These are phyloP conservation scores for Chlorella sp. DNA, from an alignment of 139 green algal species.

Conservation along the genomic window DNA sequence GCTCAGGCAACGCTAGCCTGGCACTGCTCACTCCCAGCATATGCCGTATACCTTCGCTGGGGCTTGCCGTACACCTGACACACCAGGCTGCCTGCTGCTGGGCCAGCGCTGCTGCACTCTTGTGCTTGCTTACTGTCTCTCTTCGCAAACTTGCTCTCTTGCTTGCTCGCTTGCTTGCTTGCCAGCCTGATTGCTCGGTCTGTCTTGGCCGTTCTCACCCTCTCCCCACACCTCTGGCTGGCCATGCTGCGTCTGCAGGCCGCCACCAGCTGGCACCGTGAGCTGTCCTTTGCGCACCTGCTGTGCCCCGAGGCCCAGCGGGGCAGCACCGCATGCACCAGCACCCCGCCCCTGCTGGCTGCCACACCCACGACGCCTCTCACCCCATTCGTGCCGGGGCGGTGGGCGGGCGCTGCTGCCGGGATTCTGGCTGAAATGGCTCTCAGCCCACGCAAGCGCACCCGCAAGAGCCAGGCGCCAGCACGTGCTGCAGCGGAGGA, in stretches of 20 bases:
- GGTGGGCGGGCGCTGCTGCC: background rate
- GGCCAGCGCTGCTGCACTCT: too few species aligned
- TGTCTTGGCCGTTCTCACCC: too few species aligned
- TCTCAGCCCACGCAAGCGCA: slow-evolving; percentile 4
- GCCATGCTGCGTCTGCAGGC: background rate
- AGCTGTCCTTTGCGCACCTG: slow-evolving; percentile 10
- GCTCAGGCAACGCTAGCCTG: too few species aligned
- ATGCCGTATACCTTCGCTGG: too few species aligned
- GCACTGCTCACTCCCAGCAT: too few species aligned
- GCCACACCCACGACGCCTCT: background rate
- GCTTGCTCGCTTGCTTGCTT: background rate
- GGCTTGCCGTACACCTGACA: too few species aligned
- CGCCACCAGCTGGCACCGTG: background rate
- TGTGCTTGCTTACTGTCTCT: too few species aligned
- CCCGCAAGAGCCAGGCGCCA: slow-evolving; percentile 19
- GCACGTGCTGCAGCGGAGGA: background rate
- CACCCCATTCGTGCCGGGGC: background rate
- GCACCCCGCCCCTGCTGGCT: background rate
- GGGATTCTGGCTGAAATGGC: background rate
- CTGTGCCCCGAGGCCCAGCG: background rate
- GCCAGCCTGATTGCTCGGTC: background rate
- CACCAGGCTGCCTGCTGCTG: too few species aligned
- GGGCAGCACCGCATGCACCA: background rate
- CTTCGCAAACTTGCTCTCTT: too few species aligned
- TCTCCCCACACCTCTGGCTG: background rate